Evolutionary conservation across 116 monocot genomes (phyloP).

Genomic region (Dioscorea cayenensis): DNA sequence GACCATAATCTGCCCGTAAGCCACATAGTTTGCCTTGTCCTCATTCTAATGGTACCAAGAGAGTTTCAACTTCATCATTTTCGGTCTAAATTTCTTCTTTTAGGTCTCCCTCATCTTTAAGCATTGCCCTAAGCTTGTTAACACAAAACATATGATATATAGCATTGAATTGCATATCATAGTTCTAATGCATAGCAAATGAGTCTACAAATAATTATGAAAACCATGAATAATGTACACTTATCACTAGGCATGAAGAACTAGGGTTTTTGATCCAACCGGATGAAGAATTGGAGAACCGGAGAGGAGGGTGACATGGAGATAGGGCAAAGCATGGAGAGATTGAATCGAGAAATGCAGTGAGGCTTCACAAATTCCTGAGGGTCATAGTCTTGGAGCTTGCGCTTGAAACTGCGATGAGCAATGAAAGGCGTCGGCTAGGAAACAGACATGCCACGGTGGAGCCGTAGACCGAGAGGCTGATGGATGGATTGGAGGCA

Average conservation of each 20-base stretch:
- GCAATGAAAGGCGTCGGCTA: neutral
- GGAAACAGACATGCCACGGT: neutral
- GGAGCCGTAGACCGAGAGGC: neutral
- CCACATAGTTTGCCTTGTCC: too few relatives aligned
- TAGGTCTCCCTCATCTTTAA: too few relatives aligned
- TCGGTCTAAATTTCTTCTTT: too few relatives aligned
- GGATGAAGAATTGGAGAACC: slow-evolving; percentile 72
- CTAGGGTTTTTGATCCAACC: slow-evolving; percentile 18
- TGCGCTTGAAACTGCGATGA: slow-evolving; percentile 35
- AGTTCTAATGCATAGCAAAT: too few relatives aligned
- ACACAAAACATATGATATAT: too few relatives aligned
- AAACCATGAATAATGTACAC: too few relatives aligned
- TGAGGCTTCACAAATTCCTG: neutral
- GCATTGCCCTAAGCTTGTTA: too few relatives aligned
- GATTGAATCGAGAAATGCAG: neutral
- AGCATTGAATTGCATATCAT: too few relatives aligned
- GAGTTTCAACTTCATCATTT: too few relatives aligned
- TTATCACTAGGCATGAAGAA: slow-evolving; percentile 29
- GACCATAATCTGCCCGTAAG: too few relatives aligned
- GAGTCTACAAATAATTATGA: too few relatives aligned
- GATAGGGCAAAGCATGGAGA: neutral
- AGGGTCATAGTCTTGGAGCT: slow-evolving; percentile 28
- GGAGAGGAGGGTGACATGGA: slow-evolving; percentile 1
- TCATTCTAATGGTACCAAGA: too few relatives aligned
- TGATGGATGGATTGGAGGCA: neutral